Percentiles rank a stretch among this genome's conserved stretches.
These are phyloP conservation scores for Aspergillus floridensis DNA, from an alignment of 2,329 filamentous ascomycete species.

Conservation along the genomic window DNA sequence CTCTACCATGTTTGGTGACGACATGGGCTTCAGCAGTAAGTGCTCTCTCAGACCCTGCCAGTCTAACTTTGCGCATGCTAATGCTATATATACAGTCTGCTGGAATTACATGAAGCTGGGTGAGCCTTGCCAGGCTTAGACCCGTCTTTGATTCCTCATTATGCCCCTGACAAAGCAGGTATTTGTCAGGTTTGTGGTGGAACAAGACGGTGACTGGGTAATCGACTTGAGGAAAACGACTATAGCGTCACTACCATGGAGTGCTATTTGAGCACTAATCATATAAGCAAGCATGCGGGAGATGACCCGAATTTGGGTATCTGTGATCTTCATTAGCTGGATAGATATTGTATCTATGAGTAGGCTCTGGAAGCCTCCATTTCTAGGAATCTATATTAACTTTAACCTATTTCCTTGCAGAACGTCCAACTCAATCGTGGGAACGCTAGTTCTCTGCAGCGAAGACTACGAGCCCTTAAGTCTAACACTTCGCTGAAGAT, in stretches of 20 bases:
- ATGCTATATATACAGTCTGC: constrained; percentile 45
- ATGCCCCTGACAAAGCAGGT: neutral
- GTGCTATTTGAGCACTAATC: neutral
- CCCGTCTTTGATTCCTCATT: neutral
- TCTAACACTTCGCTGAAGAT: neutral
- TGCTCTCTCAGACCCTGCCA: constrained; percentile 17
- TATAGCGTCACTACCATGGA: neutral
- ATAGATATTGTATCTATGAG: neutral
- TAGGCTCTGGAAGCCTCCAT: neutral
- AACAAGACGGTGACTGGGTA: neutral
- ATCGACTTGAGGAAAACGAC: neutral
- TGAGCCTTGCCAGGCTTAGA: constrained; percentile 24
- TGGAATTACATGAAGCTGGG: constrained; percentile 55
- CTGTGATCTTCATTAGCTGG: neutral
- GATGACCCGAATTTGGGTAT: too few relatives aligned
- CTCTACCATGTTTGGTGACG: constrained; percentile 62
- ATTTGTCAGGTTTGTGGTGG: neutral
- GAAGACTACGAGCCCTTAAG: too few relatives aligned
- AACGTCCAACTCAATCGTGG: too few relatives aligned
- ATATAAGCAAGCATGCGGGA: neutral
- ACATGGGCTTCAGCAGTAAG: constrained; percentile 64
- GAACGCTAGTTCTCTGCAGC: too few relatives aligned
- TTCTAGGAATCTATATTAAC: neutral
- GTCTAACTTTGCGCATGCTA: neutral
- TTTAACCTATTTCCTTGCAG: neutral